Evolutionary conservation across 495 filamentous ascomycete species (phyloP), one percentile per base, ranked within the genome.

Genomic region (Rostrohypoxylon terebratum): DNA sequence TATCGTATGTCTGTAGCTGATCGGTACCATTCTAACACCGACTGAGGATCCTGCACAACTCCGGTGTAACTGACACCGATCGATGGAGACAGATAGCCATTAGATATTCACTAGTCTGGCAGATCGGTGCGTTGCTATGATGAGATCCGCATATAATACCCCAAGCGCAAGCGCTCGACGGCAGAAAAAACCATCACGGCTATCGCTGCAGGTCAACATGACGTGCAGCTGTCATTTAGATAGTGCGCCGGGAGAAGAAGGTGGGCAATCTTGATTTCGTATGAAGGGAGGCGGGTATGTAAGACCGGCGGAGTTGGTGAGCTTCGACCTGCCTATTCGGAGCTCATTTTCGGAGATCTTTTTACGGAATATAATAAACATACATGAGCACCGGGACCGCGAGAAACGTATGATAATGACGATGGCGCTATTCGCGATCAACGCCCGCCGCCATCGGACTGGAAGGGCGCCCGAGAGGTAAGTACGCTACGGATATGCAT

Each of bases 281-380:
- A 61, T 57, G 47, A 47, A 34, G 53, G 59, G 55, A 64, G 53
- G 53, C 47, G 34, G 36, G 40, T 72, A 60, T 59, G 54, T 60
- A 60, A 60, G 42, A 51, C 58, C 62, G 34, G 48, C 57, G 40
- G 63, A 34, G 47, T 63, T 20, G 28, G 38, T 44, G 25, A 40
- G 36, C 38, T 48, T 59, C 61, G 61, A 69, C 71, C 71, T 74
- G 66, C 71, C 71, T 74, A 74, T 74, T 74, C 51, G 50, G 71
- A 69, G 42, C 50, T 45, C 31, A 23, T 42, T 7, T 18, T 66
- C 38, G 71, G 31, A 61, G 65, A 73, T 73, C 71, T 4, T 44
- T 47, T 42, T 34, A 23, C 54, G 40, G 25, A 67, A 48, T 62
- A 63, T 58, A 69, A 66, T 18, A 42, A 62, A 58, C 11, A 34